These are phyloP conservation scores for Coniochaeta pulveracea DNA, from an alignment of 2,329 filamentous ascomycete species.

Conservation along the genomic window DNA sequence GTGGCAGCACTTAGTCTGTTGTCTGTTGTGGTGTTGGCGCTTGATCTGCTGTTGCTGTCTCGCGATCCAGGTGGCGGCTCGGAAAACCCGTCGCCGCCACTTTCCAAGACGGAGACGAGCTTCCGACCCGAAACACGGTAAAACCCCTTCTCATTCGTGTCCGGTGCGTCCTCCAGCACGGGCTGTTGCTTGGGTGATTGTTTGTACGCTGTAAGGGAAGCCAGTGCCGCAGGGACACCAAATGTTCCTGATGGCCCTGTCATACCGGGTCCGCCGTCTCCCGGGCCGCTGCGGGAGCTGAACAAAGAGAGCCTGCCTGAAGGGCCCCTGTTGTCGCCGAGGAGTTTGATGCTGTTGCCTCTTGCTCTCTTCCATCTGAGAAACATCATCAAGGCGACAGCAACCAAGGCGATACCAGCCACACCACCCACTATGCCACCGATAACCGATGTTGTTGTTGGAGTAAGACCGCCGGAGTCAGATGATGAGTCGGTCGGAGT, in stretches of 20 bases:
- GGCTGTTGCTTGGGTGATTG: slow-evolving; percentile 7
- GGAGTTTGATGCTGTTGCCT: slow-evolving; percentile 26
- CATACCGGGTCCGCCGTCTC: slow-evolving; percentile 10
- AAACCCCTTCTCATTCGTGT: slow-evolving; percentile 44
- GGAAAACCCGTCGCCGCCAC: slow-evolving; percentile 52
- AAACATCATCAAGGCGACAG: slow-evolving; percentile 40
- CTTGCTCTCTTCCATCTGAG: slow-evolving; percentile 42
- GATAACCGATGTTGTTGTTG: slow-evolving; percentile 26
- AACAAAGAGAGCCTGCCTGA: slow-evolving; percentile 10
- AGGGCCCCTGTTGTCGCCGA: slow-evolving; percentile 25
- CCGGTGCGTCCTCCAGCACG: slow-evolving; percentile 15
- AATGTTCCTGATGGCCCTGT: slow-evolving; percentile 18
- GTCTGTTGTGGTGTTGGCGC: slow-evolving; percentile 23
- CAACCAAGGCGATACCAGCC: slow-evolving; percentile 45
- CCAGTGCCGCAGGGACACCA: slow-evolving; percentile 26
- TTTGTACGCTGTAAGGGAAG: slow-evolving; percentile 12
- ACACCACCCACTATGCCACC: slow-evolving; percentile 47
- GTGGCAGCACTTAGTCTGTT: too few relatives aligned
- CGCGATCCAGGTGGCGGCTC: slow-evolving; percentile 25
- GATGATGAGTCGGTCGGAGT: slow-evolving; percentile 12
- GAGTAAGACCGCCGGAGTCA: slow-evolving; percentile 13
- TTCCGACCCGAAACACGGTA: slow-evolving; percentile 56
- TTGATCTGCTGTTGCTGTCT: slow-evolving; percentile 10
- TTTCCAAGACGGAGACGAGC: slow-evolving; percentile 48
- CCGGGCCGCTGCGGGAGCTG: slow-evolving; percentile 8